Evolutionary conservation across 345 rosid species (phyloP).

Genomic region (Noccaea bulbosa): DNA sequence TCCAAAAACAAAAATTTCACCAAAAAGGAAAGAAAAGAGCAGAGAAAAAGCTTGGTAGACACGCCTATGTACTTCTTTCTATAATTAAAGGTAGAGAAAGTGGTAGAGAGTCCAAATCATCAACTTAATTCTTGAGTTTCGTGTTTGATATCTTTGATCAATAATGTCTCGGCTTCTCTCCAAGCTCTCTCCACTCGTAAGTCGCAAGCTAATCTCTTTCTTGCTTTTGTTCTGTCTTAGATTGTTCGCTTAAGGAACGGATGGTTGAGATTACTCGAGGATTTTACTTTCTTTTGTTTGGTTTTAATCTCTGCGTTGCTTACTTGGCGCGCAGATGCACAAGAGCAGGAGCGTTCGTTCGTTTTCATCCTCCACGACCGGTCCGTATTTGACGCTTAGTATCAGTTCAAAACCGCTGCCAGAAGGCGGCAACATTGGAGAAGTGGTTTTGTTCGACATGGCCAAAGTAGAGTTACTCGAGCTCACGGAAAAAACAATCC

Average conservation of each 20-base stretch:
- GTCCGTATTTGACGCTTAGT: background rate
- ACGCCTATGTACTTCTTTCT: no score
- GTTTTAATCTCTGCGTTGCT: background rate
- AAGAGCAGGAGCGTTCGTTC: conserved; percentile 11
- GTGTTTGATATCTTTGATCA: background rate
- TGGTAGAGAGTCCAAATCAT: background rate
- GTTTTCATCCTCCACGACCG: conserved; percentile 24
- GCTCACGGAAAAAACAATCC: conserved; percentile 6
- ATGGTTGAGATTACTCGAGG: background rate
- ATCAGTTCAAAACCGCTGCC: background rate
- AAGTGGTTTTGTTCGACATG: conserved; percentile 15
- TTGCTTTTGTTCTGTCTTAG: background rate
- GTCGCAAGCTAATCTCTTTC: background rate
- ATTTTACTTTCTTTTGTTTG: background rate
- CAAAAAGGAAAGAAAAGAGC: no score
- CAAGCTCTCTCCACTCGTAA: conserved; percentile 2
- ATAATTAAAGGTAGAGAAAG: no score
- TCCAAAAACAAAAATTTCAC: no score
- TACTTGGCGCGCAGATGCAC: conserved; percentile 9
- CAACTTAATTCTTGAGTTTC: background rate
- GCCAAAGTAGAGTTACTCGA: conserved; percentile 7
- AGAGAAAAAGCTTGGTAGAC: no score
- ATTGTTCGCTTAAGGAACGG: background rate
- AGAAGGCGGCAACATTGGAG: background rate
- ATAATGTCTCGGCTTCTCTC: conserved; percentile 12